A percentile compares a stretch with the other conserved stretches of the same genome.
These are phyloP conservation scores for Gossypium anomalum DNA, from an alignment of 345 rosid species.

Conservation along the genomic window DNA sequence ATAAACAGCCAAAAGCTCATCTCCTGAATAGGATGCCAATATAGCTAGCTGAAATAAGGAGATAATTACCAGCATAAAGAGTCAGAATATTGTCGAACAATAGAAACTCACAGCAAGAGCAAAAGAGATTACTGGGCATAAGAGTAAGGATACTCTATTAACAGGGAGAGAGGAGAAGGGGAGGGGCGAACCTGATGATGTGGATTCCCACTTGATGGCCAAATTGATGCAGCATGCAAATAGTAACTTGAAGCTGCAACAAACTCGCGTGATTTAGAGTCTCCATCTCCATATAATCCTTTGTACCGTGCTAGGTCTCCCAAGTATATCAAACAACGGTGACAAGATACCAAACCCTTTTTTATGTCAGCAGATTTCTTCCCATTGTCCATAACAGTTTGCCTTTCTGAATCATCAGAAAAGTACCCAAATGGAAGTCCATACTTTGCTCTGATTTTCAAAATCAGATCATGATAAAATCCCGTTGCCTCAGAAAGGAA, in stretches of 20 bases:
- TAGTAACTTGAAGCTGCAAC: slow-evolving; percentile 93
- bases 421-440: slow-evolving; percentile 87
- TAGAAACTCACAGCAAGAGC: slow-evolving; percentile 5
- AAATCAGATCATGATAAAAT: slow-evolving; percentile 84
- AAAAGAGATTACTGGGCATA: background rate
- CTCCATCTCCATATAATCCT: slow-evolving; percentile 86
- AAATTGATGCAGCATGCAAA: slow-evolving; percentile 86
- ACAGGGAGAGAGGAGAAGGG: background rate
- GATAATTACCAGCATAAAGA: slow-evolving; percentile 3
- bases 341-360: slow-evolving; percentile 85
- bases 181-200: slow-evolving; percentile 71
- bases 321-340: slow-evolving; percentile 96
- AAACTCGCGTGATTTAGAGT: slow-evolving; percentile 71
- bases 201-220: slow-evolving; percentile 89
- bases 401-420: slow-evolving; percentile 67
- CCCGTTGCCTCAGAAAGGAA: slow-evolving; percentile 92
- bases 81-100: background rate
- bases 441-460: slow-evolving; percentile 79
- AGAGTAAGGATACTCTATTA: background rate
- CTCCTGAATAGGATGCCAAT: slow-evolving; percentile 83
- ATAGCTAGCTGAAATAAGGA: slow-evolving; percentile 80
- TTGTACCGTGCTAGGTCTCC: slow-evolving; percentile 98
- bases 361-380: slow-evolving; percentile 63
- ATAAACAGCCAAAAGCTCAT: slow-evolving; percentile 73
- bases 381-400: slow-evolving; percentile 55